Base-by-base conservation (phyloP, 371 early-diverging fungal species). In the Rhizopus delemar region DNA sequence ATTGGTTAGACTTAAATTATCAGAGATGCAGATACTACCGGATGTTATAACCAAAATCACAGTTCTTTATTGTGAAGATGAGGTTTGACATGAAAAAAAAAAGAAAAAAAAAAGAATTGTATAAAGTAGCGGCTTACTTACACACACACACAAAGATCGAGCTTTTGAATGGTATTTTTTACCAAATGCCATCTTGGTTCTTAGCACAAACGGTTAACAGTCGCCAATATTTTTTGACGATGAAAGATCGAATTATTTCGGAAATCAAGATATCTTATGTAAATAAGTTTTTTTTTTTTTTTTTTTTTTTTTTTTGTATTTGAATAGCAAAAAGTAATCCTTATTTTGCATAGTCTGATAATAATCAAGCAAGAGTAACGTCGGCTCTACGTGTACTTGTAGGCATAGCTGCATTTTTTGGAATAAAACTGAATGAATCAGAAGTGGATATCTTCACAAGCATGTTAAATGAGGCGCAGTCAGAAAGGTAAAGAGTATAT, bases 401-500 rank as follows among this genome's bases (percentile, higher is more conserved):
- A 34, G 78, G 78, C 0, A 53, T 78, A 2, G 57, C 70, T 0
- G 78, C 72, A 2, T 79, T 66, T 50, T 67, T 79, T 56, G 77
- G 80, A 8, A 69, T 79, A 4, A 74, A 72, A 33, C 43, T 76
- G 13, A 56, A 52, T 4, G 73, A 75, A 38, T 15, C 51, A 4
- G 74, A 79, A 35, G 57, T 69, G 8, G 36, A 46, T 8, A 16
- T 64, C 0, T 70, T 72, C 38, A 33, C 74, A 15, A 51, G 57
- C 41, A 4, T 74, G 12, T 53, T 75, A 28, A 59, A 55, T 15
- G 41, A 54, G 8, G 51, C 79, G 5, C 39, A 59, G 31, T 53
- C 62, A 8, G 71, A 75, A 54, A 68, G 71, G 77, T 71, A 66
- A 15, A 22, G 13, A 32, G 36, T 6, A 32, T 32, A 12, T 6